Evolutionary conservation across 2,329 filamentous ascomycete genomes (phyloP).

Genomic region (Pestalotiopsis fici): DNA sequence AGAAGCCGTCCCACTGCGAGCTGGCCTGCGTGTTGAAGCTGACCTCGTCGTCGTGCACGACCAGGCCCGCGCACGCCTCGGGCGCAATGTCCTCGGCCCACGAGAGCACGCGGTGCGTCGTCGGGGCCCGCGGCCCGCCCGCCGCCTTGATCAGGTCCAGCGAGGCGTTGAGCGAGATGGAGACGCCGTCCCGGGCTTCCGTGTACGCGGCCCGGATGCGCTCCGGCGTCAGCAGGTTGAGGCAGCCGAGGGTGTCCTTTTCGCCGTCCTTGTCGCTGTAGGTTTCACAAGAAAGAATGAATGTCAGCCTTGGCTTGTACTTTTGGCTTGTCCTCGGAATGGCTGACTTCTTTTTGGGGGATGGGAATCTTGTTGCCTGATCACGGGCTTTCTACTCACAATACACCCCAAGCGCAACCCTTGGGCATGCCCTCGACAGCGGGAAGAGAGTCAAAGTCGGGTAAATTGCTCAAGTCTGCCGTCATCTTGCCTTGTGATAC

Average conservation of each 20-base stretch:
- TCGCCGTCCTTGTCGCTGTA: slow-evolving; percentile 10
- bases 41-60: slow-evolving; percentile 11
- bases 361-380: neutral
- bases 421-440: slow-evolving; percentile 6
- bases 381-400: slow-evolving; percentile 6
- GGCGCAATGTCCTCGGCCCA: slow-evolving; percentile 10
- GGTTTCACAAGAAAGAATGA: neutral
- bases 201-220: slow-evolving; percentile 9
- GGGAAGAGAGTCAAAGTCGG: slow-evolving; percentile 12
- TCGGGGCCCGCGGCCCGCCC: slow-evolving; percentile 2
- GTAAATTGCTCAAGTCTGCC: neutral
- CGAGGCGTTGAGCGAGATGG: slow-evolving; percentile 11
- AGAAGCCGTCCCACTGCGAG: slow-evolving; percentile 14
- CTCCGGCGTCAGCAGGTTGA: slow-evolving; percentile 12
- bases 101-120: slow-evolving; percentile 6
- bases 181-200: slow-evolving; percentile 11
- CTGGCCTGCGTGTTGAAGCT: slow-evolving; percentile 15
- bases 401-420: slow-evolving; percentile 13
- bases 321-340: no score
- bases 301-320: fast-evolving
- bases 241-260: slow-evolving; percentile 12
- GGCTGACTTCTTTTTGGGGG: no score
- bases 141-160: slow-evolving; percentile 10
- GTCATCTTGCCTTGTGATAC: neutral
- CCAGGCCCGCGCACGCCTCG: neutral